Base-by-base conservation (phyloP, 2,329 filamentous ascomycete species). In the Fusarium austroafricanum region DNA sequence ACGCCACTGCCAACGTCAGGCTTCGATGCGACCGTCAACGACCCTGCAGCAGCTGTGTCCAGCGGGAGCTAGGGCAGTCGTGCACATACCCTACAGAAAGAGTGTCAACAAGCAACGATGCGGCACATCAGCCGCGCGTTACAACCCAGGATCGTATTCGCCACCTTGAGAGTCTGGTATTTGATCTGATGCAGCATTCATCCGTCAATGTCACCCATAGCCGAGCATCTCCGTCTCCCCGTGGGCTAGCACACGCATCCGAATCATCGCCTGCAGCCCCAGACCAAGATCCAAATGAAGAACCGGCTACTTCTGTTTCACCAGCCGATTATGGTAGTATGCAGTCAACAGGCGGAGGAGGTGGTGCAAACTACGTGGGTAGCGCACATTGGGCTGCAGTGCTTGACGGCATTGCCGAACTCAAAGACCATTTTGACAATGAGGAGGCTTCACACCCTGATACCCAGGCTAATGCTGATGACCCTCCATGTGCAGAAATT, bases 341-440 rank as follows among this genome's bases (percentile, higher is more conserved):
- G 55, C 73, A 67, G 0, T 50, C 73, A 14, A 71, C 26, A 18
- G 55, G 50, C 15, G 67, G 51, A 43, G 78, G 70, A 33, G 31
- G 31, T 3, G 31, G 31, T 17, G 31, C 68, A 1, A 68, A 63
- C 29, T 83, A 83, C 33, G 77, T 81, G 12, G 68, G 74, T 20
- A 70, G 76, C 21, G 73, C 71, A 10, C 81, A 83, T 54, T 83
- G 81, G 80, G 74, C 77, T 10, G 77, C 80, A 15, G 73, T 83
- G 3, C 69, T 82, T 5, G 78, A 82, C 33, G 73, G 75, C 29
- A 81, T 83, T 23, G 72, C 79, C 3, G 79, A 82, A 7, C 68
- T 83, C 5, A 80, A 75, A 49, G 73, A 79, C 3, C 75, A 79
- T 12, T 71, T 80, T 10, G 74, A 76, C 2, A 65, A 71, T 6